phyloP scores from a whole-genome alignment of 2,329 filamentous ascomycete species.

The Aurifilum marmelostoma region DNA sequence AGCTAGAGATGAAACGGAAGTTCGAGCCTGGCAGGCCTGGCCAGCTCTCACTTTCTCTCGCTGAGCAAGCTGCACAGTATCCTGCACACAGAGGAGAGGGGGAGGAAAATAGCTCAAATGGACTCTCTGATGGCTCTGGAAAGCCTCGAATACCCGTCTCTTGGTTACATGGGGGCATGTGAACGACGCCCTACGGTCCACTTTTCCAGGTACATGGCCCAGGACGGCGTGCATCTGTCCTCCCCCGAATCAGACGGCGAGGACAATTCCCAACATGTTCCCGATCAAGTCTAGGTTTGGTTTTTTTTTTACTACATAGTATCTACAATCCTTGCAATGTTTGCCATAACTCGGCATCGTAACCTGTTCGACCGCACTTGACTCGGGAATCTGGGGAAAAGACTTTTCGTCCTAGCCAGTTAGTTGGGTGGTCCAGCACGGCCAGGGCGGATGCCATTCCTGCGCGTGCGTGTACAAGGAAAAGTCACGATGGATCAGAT shows the following conservation, averaged over 20 bases:
- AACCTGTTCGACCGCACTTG: background rate
- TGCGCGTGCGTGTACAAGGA: background rate
- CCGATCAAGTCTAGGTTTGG: slow-evolving; percentile 10
- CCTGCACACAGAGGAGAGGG: background rate
- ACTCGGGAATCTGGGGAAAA: slow-evolving; percentile 15
- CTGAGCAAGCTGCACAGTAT: background rate
- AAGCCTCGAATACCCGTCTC: slow-evolving; percentile 22
- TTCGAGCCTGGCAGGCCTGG: background rate
- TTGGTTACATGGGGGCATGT: slow-evolving; percentile 8
- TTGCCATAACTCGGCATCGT: background rate
- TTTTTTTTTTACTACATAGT: background rate
- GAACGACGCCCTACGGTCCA: slow-evolving; percentile 6
- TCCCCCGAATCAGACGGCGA: background rate
- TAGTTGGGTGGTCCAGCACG: background rate
- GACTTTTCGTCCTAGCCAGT: background rate
- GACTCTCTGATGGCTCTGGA: background rate
- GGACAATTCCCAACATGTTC: background rate
- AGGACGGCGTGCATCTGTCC: slow-evolving; percentile 1
- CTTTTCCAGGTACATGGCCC: slow-evolving; percentile 16
- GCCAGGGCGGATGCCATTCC: background rate
- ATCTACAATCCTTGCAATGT: background rate
- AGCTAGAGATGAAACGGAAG: slow-evolving; percentile 14
- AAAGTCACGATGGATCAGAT: slow-evolving; percentile 11
- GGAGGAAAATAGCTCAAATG: background rate
- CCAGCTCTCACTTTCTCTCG: background rate